Evolutionary conservation across 768 basidiomycete species (phyloP).

Genomic region (Boletus coccyginus): DNA sequence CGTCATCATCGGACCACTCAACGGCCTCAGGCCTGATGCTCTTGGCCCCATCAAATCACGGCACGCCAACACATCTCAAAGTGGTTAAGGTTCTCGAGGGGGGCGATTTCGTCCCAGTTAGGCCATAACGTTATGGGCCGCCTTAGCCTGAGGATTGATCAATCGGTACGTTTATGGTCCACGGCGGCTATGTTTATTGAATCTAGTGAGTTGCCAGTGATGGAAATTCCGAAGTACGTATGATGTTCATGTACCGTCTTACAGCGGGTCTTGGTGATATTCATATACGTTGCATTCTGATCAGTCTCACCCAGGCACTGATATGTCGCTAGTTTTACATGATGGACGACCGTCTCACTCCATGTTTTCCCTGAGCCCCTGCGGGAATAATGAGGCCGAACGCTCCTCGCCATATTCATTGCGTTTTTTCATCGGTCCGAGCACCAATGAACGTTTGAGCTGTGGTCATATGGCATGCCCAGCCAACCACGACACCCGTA

Average conservation of each 20-base stretch:
- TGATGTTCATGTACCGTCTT: too few species aligned
- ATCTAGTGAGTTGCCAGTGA: too few species aligned
- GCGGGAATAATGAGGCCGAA: not conserved
- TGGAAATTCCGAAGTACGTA: too few species aligned
- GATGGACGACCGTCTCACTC: not conserved
- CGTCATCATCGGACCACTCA: too few species aligned
- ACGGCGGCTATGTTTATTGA: too few species aligned
- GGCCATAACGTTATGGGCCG: not conserved
- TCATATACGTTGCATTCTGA: not conserved
- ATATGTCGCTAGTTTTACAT: not conserved
- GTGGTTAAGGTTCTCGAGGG: too few species aligned
- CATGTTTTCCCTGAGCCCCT: not conserved
- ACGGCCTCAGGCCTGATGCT: too few species aligned
- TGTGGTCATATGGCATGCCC: not conserved
- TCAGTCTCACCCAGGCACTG: not conserved
- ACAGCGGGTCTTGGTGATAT: too few species aligned
- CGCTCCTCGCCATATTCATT: not conserved
- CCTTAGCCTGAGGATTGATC: not conserved
- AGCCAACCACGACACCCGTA: not conserved
- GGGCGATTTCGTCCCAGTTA: not conserved
- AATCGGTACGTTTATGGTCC: not conserved
- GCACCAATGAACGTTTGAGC: not conserved
- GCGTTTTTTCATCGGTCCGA: not conserved
- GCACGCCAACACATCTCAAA: too few species aligned
- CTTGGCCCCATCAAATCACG: too few species aligned